Evolutionary conservation across 2,329 filamentous ascomycete species (phyloP).

Genomic region (Colletotrichum noveboracense): DNA sequence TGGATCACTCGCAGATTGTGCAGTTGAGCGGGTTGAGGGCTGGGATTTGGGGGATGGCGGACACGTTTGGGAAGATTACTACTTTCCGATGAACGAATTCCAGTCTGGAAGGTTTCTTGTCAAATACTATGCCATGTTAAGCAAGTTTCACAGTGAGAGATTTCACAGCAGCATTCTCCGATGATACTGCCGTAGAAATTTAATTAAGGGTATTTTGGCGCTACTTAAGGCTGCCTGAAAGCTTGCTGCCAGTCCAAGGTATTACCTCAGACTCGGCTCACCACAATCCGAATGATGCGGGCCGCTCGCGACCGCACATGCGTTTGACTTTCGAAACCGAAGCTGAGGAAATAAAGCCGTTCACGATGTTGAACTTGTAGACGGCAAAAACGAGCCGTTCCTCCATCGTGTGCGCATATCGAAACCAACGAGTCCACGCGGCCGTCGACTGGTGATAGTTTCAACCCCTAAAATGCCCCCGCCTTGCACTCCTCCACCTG

Average conservation of each 20-base stretch:
- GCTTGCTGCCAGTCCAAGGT: background rate
- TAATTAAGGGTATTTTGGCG: too few relatives aligned
- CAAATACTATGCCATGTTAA: fast-evolving
- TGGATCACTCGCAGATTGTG: constrained; percentile 63
- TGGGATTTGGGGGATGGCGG: constrained; percentile 46
- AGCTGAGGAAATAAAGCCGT: background rate
- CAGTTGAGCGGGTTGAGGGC: constrained; percentile 55
- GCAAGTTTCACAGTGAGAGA: background rate
- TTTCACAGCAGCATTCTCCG: background rate
- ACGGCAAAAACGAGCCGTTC: background rate
- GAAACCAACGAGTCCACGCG: background rate
- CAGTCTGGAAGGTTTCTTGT: background rate
- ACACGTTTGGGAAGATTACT: constrained; percentile 54
- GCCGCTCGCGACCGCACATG: too few relatives aligned
- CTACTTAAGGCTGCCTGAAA: background rate
- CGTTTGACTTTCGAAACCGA: fast-evolving
- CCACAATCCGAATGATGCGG: background rate
- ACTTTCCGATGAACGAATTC: background rate
- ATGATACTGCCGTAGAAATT: background rate
- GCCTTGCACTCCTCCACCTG: too few relatives aligned
- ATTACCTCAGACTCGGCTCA: background rate
- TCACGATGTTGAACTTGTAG: background rate
- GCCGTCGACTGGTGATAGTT: background rate
- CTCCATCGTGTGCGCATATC: background rate
- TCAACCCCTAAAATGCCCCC: background rate